These are phyloP conservation scores for Poteriospumella lacustris DNA, from an alignment of 108 stramenopile genomes.

Conservation along the genomic window DNA sequence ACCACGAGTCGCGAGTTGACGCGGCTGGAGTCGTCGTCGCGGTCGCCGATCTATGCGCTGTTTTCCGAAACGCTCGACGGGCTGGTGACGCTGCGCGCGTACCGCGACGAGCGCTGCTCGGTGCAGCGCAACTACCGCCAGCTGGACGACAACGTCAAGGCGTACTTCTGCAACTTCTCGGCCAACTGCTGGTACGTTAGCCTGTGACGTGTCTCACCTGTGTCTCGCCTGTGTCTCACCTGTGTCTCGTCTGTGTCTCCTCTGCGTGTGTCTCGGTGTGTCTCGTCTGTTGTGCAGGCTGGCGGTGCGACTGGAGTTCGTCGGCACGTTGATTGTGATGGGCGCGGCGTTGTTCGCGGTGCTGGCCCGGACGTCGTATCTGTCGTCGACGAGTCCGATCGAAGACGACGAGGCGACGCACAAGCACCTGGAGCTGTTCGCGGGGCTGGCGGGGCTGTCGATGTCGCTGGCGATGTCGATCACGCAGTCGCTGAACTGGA, in stretches of 20 bases:
- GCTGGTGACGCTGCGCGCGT: background rate
- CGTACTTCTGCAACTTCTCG: no score
- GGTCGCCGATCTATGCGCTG: background rate
- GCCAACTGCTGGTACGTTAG: background rate
- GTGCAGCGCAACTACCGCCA: no score
- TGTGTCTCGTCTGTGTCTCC: background rate
- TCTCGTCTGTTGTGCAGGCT: conserved; percentile 51
- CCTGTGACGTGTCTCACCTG: background rate
- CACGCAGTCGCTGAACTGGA: conserved; percentile 85
- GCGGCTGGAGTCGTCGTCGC: background rate
- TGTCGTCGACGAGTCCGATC: background rate
- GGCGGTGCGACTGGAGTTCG: conserved; percentile 77
- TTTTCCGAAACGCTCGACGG: conserved; percentile 4
- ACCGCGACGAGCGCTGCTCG: background rate
- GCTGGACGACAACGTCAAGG: no score
- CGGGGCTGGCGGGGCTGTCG: conserved; percentile 84
- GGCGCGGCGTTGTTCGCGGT: conserved; percentile 67
- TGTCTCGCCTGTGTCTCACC: background rate
- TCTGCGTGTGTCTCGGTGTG: background rate
- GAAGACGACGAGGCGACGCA: background rate
- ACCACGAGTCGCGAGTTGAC: background rate
- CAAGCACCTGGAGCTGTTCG: conserved; percentile 38
- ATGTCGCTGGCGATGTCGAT: conserved; percentile 78
- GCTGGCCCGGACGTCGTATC: conserved; percentile 33
- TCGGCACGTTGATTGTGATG: conserved; percentile 69